These are phyloP conservation scores for Camellia sinensis DNA, from an alignment of 148 eudicot genomes.

Conservation along the genomic window DNA sequence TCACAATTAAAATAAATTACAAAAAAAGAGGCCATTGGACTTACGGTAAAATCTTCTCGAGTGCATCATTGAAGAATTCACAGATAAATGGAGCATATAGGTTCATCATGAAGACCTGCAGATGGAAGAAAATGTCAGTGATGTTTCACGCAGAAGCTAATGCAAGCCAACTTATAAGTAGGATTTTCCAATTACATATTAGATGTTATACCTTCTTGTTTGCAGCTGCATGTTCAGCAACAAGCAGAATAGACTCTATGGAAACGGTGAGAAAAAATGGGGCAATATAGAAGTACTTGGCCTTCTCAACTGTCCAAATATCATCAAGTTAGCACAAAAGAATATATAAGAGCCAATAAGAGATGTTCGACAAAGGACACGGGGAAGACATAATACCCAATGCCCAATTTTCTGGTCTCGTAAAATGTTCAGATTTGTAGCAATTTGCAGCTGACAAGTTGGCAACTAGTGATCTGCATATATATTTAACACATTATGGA, in stretches of 20 bases:
- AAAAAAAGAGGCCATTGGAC: conserved; percentile 19
- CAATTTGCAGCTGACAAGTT: conserved; percentile 97
- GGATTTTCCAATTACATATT: neutral
- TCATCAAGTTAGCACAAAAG: neutral
- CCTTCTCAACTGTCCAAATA: conserved; percentile 80
- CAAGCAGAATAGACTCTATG: conserved; percentile 82
- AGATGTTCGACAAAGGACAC: neutral
- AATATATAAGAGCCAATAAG: neutral
- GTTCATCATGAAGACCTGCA: conserved; percentile 77
- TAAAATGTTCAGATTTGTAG: conserved; percentile 91
- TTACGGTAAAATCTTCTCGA: conserved; percentile 84
- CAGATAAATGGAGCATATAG: conserved; percentile 97
- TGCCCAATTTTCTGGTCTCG: conserved; percentile 92
- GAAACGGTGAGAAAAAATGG: conserved; percentile 98
- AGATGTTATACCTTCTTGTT: conserved; percentile 67
- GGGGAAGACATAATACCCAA: conserved; percentile 47
- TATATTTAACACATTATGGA: neutral
- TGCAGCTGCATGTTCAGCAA: conserved; percentile 97
- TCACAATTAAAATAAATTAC: neutral
- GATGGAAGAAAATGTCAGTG: neutral
- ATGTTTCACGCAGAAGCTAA: conserved; percentile 11
- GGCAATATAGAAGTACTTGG: conserved; percentile 88
- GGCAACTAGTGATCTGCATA: conserved; percentile 82
- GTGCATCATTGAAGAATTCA: conserved; percentile 91
- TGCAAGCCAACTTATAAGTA: neutral